Conservation (phyloP, 495 filamentous ascomycete genomes). For the Penicillium pulvis region DNA sequence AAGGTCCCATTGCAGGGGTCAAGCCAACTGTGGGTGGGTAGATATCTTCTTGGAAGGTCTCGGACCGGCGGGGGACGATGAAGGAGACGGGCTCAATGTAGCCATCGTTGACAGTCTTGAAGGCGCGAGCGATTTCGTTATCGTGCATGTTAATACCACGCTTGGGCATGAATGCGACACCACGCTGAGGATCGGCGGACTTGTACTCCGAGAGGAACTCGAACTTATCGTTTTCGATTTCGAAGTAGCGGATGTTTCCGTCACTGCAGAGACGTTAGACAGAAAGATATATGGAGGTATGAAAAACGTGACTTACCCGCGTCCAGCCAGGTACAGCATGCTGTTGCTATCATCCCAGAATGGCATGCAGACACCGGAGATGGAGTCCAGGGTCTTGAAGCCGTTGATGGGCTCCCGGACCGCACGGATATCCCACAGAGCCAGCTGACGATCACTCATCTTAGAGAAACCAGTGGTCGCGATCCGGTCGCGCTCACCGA, state of each 20-base stretch:
- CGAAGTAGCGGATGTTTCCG: constrained; percentile 97
- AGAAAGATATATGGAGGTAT: background rate
- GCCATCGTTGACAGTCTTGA: constrained; percentile 91
- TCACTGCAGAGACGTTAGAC: constrained; percentile 59
- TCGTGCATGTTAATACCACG: constrained; percentile 95
- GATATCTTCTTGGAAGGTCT: constrained; percentile 96
- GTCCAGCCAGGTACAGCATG: constrained; percentile 91
- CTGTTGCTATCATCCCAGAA: constrained; percentile 98
- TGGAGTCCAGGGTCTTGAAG: constrained; percentile 85
- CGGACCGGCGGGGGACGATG: constrained; percentile 91
- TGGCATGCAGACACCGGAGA: constrained; percentile 97
- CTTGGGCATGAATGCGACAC: constrained; percentile 92
- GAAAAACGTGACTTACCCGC: constrained; percentile 66
- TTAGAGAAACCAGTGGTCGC: constrained; percentile 96
- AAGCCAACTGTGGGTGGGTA: constrained; percentile 80
- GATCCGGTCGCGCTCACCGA: constrained; percentile 92
- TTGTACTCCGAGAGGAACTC: constrained; percentile 96
- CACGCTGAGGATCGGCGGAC: constrained; percentile 89
- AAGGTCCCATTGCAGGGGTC: constrained; percentile 75
- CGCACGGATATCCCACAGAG: constrained; percentile 88
- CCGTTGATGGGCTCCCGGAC: constrained; percentile 81
- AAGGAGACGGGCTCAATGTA: constrained; percentile 98
- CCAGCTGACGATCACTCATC: constrained; percentile 97
- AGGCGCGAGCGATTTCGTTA: constrained; percentile 93
- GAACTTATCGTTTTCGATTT: constrained; percentile 97